Evolutionary conservation across 768 basidiomycete genomes (phyloP), one percentile per base, ranked within the genome.

Genomic region (Pulveroboletus sp.): DNA sequence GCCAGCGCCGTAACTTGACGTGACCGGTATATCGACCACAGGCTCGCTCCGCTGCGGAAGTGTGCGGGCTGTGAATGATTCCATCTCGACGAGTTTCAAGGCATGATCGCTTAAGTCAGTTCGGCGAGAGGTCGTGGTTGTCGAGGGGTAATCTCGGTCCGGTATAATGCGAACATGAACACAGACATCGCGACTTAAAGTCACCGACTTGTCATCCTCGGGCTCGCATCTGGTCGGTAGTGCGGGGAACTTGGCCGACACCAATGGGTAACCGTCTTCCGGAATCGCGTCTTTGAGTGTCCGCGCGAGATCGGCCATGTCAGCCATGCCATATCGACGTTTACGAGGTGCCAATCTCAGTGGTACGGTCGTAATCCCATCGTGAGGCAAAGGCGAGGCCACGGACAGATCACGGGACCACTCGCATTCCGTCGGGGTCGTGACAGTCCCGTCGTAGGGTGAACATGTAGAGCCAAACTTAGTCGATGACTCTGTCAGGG

Each of bases 241-340:
- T n/a, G n/a, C n/a, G n/a, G n/a, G n/a, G n/a, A n/a, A n/a, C n/a
- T n/a, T n/a, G n/a, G n/a, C n/a, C n/a, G n/a, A n/a, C 5, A 33
- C 11, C 13, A 47, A 20, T 8, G 8, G 10, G 16, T 16, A 11
- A 5, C 31, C 39, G 0, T 25, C 41, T 27, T 37, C 39, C 11
- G 34, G 36, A 32, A 45, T 40, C 1, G 40, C n/a, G 19, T 27
- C 39, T 25, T 39, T 29, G 40, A 51, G 20, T 16, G 12, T 27
- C 32, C 45, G 17, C 1, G 50, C 31, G 2, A 48, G 24, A 11
- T 41, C 2, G 2, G 25, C 19, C 56, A 61, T 45, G 5, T 53
- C 51, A 1, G 40, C 51, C 31, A 56, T 35, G 2, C 61, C 60
- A 2, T 57, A 40, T 24, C 51, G 55, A 24, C 61, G 51, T 13